Evolutionary conservation across 1,139 yeast species (phyloP).

Genomic region (Debaryomyces robertsiae): DNA sequence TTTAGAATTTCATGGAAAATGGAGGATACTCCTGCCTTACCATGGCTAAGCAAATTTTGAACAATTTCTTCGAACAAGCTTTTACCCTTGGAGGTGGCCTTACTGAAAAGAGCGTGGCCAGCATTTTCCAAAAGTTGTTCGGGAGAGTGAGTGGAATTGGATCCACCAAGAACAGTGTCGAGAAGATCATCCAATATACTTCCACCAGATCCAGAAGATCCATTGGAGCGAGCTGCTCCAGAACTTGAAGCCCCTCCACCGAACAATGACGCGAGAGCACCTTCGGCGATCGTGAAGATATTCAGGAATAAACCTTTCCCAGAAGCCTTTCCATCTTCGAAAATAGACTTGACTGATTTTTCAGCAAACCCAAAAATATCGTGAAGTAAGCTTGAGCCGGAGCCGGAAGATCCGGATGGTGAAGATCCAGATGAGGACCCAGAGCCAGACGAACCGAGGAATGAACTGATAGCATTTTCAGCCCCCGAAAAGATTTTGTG

Average conservation of each 20-base stretch:
- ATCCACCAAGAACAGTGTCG: slow-evolving; percentile 20
- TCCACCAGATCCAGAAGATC: slow-evolving; percentile 17
- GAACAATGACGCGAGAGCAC: slow-evolving; percentile 13
- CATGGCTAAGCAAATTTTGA: slow-evolving; percentile 15
- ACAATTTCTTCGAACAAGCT: slow-evolving; percentile 12
- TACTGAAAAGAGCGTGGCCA: slow-evolving; percentile 3
- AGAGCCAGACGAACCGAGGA: slow-evolving; percentile 17
- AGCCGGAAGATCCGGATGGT: slow-evolving; percentile 14
- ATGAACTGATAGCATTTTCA: slow-evolving; percentile 9
- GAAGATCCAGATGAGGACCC: slow-evolving; percentile 8
- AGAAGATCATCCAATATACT: slow-evolving; percentile 26
- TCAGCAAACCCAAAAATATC: slow-evolving; percentile 20
- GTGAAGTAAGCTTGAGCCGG: slow-evolving; percentile 18
- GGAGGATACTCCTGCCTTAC: slow-evolving; percentile 14
- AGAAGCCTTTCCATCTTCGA: slow-evolving; percentile 12
- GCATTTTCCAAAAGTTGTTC: slow-evolving; percentile 8
- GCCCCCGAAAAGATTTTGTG: slow-evolving; percentile 10
- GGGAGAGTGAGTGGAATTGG: slow-evolving; percentile 16
- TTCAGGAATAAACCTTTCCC: slow-evolving; percentile 15
- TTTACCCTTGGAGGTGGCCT: slow-evolving; percentile 16
- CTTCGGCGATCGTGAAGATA: slow-evolving; percentile 10
- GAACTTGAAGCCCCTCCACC: slow-evolving; percentile 10
- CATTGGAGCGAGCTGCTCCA: slow-evolving; percentile 10
- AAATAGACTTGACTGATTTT: slow-evolving; percentile 20
- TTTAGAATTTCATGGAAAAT: slow-evolving; percentile 10